Conservation (phyloP, 2,329 filamentous ascomycete genomes). For the Bimuria novae-zelandiae region DNA sequence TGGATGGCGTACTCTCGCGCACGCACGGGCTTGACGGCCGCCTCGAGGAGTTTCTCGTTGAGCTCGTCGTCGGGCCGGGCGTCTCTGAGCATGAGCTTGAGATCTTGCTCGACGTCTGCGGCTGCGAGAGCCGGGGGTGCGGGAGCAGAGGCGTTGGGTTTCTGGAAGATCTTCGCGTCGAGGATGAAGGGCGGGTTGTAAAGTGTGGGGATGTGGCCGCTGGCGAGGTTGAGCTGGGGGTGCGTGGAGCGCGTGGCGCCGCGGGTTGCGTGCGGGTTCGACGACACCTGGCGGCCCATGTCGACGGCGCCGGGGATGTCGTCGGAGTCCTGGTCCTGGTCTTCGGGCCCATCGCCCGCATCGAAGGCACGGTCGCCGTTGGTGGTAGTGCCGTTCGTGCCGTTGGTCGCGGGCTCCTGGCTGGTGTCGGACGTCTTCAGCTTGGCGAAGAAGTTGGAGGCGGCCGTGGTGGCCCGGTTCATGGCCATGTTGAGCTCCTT, state of each 20-base stretch:
- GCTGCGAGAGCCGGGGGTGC: conserved; percentile 49
- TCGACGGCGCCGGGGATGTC: conserved; percentile 54
- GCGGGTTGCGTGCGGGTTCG: conserved; percentile 59
- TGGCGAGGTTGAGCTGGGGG: conserved; percentile 56
- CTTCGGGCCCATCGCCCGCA: conserved; percentile 45
- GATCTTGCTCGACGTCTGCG: conserved; percentile 54
- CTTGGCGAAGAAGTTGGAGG: conserved; percentile 62
- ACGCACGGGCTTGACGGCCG: conserved; percentile 35
- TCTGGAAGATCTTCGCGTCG: conserved; percentile 51
- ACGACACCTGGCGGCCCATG: conserved; percentile 65
- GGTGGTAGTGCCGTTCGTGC: conserved; percentile 40
- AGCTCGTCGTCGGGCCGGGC: conserved; percentile 45
- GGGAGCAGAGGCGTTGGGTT: conserved; percentile 55
- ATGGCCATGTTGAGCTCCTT: conserved; percentile 67
- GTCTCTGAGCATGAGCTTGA: conserved; percentile 53
- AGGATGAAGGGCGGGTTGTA: conserved; percentile 50
- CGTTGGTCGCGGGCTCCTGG: conserved; percentile 35
- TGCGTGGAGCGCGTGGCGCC: conserved; percentile 53
- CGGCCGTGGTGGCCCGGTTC: conserved; percentile 64
- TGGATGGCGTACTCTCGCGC: conserved; percentile 28
- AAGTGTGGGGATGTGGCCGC: conserved; percentile 50
- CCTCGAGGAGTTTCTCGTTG: conserved; percentile 45
- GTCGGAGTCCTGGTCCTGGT: conserved; percentile 42
- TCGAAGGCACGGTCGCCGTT: conserved; percentile 45
- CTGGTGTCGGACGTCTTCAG: conserved; percentile 47